These are phyloP conservation scores for Pleurotus citrinopileatus DNA, from an alignment of 768 basidiomycete species.

Conservation along the genomic window DNA sequence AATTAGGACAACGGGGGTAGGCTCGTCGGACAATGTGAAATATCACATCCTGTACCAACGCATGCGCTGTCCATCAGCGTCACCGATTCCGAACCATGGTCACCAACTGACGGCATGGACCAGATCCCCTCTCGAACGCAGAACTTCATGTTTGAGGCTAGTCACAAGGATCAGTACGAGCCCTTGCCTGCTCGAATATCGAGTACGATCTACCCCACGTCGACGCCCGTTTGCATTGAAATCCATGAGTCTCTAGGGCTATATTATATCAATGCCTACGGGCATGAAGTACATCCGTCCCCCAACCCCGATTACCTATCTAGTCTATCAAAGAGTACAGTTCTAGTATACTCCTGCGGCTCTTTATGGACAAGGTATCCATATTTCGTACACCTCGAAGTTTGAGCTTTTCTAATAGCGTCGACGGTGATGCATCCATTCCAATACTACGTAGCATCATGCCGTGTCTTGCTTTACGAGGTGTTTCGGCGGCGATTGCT, in stretches of 20 bases:
- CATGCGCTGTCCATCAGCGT: slow-evolving; percentile 25
- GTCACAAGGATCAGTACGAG: slow-evolving; percentile 51
- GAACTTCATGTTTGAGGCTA: slow-evolving; percentile 67
- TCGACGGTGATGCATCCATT: background rate
- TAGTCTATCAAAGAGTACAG: slow-evolving; percentile 54
- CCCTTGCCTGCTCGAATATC: slow-evolving; percentile 58
- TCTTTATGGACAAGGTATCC: slow-evolving; percentile 88
- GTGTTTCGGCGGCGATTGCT: slow-evolving; percentile 76
- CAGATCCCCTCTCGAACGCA: slow-evolving; percentile 42
- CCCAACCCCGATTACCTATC: slow-evolving; percentile 82
- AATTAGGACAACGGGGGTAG: slow-evolving; percentile 67
- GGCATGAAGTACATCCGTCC: slow-evolving; percentile 86
- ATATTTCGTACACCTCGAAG: background rate
- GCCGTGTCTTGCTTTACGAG: slow-evolving; percentile 86
- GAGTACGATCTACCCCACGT: slow-evolving; percentile 39
- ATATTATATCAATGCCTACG: slow-evolving; percentile 89
- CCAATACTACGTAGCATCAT: slow-evolving; percentile 63
- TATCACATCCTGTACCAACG: slow-evolving; percentile 74
- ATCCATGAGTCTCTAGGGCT: slow-evolving; percentile 42
- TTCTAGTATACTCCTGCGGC: slow-evolving; percentile 89
- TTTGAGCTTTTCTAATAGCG: background rate
- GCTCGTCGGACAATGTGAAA: slow-evolving; percentile 90
- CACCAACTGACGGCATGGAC: slow-evolving; percentile 54
- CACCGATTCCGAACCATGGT: slow-evolving; percentile 34
- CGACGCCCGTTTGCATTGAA: background rate